Conservation (phyloP, 2,329 filamentous ascomycete genomes). For the Ophiostoma sp. region DNA sequence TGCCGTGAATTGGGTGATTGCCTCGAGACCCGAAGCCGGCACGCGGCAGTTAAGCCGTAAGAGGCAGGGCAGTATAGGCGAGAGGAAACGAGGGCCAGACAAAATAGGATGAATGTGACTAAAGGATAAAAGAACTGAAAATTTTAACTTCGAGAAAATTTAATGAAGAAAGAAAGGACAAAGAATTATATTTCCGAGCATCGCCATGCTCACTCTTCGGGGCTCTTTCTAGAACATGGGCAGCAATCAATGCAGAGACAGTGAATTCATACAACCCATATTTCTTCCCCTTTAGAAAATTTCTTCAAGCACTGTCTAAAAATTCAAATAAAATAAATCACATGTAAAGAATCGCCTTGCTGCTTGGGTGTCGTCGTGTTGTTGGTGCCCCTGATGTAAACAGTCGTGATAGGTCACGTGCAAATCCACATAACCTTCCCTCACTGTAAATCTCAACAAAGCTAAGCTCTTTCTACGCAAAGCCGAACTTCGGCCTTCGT, state of each 20-base stretch:
- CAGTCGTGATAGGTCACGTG: not conserved
- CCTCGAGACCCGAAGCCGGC: not conserved
- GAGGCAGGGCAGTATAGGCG: constrained; percentile 5
- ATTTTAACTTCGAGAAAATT: not conserved
- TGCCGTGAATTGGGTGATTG: not conserved
- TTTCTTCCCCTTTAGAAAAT: too few relatives aligned
- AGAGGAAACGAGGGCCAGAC: not conserved
- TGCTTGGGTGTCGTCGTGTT: not conserved
- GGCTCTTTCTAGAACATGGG: not conserved
- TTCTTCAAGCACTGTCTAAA: too few relatives aligned
- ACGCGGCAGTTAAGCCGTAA: constrained; percentile 18
- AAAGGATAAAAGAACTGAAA: not conserved
- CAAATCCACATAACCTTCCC: not conserved
- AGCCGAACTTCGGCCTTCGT: not conserved
- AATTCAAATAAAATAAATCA: not conserved
- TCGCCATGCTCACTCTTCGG: not conserved
- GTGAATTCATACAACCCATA: too few relatives aligned
- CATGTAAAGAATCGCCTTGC: not conserved
- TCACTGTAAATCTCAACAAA: not conserved
- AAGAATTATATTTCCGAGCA: not conserved
- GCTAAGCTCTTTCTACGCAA: not conserved
- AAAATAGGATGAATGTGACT: not conserved
- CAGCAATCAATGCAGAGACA: not conserved
- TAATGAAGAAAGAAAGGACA: not conserved
- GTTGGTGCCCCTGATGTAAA: not conserved